These are phyloP conservation scores for Allomyces macrogynus DNA, from an alignment of 192 early-diverging fungal genomes.

Conservation along the genomic window DNA sequence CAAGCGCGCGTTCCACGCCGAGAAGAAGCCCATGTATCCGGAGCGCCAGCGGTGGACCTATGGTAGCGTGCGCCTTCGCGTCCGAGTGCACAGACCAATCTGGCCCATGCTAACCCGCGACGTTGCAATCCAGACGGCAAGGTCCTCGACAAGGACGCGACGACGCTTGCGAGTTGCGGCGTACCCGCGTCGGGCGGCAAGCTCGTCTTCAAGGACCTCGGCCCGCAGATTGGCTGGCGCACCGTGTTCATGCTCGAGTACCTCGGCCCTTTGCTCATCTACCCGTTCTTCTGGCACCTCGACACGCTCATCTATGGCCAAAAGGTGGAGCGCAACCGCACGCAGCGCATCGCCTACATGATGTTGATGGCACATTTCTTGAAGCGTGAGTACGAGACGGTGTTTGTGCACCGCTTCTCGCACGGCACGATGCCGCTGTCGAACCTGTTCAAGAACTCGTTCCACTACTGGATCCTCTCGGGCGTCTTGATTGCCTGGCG, in stretches of 20 bases:
- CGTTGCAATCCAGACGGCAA: not conserved
- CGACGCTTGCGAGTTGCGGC: not conserved
- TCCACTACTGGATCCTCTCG: slow-evolving; percentile 76
- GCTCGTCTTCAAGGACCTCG: slow-evolving; percentile 18
- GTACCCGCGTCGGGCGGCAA: not conserved
- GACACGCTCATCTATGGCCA: slow-evolving; percentile 44
- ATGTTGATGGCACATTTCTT: slow-evolving; percentile 66
- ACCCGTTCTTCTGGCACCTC: slow-evolving; percentile 66
- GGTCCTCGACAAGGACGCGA: slow-evolving; percentile 2
- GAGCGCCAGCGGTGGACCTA: not conserved
- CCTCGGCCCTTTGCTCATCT: slow-evolving; percentile 66
- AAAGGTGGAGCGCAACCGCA: slow-evolving; percentile 40
- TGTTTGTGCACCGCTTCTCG: slow-evolving; percentile 81
- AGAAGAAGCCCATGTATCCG: not conserved
- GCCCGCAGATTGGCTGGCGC: slow-evolving; percentile 83
- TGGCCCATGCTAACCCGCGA: no score
- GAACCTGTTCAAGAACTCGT: slow-evolving; percentile 90
- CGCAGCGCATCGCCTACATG: slow-evolving; percentile 43
- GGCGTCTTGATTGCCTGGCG: slow-evolving; percentile 71
- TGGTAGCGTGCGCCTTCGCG: not conserved
- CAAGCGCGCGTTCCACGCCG: not conserved
- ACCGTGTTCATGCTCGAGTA: slow-evolving; percentile 91
- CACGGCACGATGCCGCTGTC: slow-evolving; percentile 86
- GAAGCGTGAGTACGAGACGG: slow-evolving; percentile 82
- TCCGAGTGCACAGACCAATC: not conserved